phyloP scores from a whole-genome alignment of 768 basidiomycete species.

The Xerocomus brunneocitrinus region DNA sequence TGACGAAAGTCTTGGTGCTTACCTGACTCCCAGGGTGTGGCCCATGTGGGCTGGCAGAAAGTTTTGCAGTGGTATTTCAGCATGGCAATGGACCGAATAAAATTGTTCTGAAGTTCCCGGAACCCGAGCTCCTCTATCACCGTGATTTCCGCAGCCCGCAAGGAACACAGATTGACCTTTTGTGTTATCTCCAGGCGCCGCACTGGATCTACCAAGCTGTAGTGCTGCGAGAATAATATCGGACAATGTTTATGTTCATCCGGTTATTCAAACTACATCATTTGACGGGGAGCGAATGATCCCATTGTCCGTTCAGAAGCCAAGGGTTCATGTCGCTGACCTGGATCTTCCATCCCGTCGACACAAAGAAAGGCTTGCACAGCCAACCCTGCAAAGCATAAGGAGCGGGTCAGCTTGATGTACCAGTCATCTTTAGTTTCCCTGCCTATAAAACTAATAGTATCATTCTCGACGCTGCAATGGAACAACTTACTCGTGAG shows the following conservation, averaged over 20 bases:
- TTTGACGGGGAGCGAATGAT: background rate
- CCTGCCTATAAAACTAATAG: background rate
- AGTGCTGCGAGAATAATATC: background rate
- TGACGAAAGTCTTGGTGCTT: too few relatives aligned
- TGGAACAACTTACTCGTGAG: constrained; percentile 7
- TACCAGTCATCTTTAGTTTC: background rate
- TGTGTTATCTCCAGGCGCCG: background rate
- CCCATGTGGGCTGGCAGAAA: too few relatives aligned
- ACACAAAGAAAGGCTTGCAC: constrained; percentile 8
- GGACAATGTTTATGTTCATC: too few relatives aligned
- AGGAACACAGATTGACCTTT: background rate
- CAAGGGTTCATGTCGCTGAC: constrained; percentile 1
- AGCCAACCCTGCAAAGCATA: constrained; percentile 15
- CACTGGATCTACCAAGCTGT: background rate
- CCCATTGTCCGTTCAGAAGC: background rate
- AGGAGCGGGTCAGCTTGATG: background rate
- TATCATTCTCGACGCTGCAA: background rate
- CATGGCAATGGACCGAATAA: too few relatives aligned
- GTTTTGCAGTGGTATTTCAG: too few relatives aligned
- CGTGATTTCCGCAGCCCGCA: background rate
- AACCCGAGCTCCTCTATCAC: background rate
- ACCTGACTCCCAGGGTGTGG: too few relatives aligned
- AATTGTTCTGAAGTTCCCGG: background rate
- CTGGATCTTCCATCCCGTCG: constrained; percentile 7
- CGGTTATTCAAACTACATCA: background rate